Evolutionary conservation across 2,329 filamentous ascomycete species (phyloP).

Genomic region (Xylogone sp.): DNA sequence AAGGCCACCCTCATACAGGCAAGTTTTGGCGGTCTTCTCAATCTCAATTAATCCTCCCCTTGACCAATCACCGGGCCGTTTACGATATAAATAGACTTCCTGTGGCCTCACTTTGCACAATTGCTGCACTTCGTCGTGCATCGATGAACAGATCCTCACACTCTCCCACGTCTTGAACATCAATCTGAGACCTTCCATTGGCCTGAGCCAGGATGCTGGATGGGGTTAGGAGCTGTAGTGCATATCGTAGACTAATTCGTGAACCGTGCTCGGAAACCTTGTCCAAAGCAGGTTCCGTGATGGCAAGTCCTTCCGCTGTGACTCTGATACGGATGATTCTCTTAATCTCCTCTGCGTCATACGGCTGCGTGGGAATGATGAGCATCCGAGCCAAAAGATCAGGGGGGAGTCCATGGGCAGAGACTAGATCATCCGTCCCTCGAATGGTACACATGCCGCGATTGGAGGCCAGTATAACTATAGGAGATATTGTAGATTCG

Average conservation of each 20-base stretch:
- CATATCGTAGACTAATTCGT: constrained; percentile 87
- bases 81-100: constrained; percentile 56
- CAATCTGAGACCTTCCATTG: constrained; percentile 72
- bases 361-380: constrained; percentile 92
- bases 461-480: constrained; percentile 96
- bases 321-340: constrained; percentile 84
- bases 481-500: constrained; percentile 90
- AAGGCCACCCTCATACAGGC: constrained; percentile 1
- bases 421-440: constrained; percentile 75
- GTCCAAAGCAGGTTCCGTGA: constrained; percentile 79
- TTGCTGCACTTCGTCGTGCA: constrained; percentile 69
- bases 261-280: constrained; percentile 85
- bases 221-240: constrained; percentile 72
- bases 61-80: not conserved
- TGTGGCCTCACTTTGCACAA: constrained; percentile 57
- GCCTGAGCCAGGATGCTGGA: constrained; percentile 81
- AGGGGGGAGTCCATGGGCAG: constrained; percentile 88
- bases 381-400: constrained; percentile 92
- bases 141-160: constrained; percentile 84
- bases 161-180: constrained; percentile 72
- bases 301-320: constrained; percentile 73
- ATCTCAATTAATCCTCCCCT: constrained; percentile 4
- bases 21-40: not conserved
- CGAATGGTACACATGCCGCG: constrained; percentile 90
- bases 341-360: constrained; percentile 85